Conservation (phyloP, 2,329 filamentous ascomycete species). For the Amauroascus verrucosus region DNA sequence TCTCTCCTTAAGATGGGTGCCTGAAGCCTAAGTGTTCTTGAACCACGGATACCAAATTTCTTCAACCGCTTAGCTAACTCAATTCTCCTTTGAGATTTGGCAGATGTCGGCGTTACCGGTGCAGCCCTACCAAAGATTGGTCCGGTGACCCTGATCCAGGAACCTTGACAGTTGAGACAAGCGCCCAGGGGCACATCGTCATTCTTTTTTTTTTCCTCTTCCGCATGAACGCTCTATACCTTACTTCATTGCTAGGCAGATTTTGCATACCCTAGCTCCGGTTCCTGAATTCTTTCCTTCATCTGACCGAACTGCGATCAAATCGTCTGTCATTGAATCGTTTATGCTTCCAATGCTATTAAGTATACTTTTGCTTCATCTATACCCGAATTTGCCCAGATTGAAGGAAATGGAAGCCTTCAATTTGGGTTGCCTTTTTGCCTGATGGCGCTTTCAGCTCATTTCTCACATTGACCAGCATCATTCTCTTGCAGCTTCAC, state of each 20-base stretch:
- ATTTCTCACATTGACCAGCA: not conserved
- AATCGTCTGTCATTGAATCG: not conserved
- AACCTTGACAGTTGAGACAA: not conserved
- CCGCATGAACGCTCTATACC: not conserved
- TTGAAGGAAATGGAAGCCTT: not conserved
- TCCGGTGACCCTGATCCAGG: not conserved
- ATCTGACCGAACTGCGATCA: no score
- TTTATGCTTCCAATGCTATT: not conserved
- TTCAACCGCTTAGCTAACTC: not conserved
- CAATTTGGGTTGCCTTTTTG: not conserved
- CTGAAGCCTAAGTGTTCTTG: no score
- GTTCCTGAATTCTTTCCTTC: no score
- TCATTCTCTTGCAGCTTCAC: not conserved
- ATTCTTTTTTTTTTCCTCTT: no score
- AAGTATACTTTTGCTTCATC: no score
- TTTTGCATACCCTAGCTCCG: not conserved
- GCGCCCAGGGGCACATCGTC: not conserved
- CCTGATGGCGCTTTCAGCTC: not conserved
- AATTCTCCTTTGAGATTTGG: no score
- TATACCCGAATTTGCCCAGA: not conserved
- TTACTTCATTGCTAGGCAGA: not conserved
- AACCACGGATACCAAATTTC: no score
- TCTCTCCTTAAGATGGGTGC: no score
- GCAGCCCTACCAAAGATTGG: not conserved
- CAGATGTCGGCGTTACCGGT: no score